phyloP scores from a whole-genome alignment of 371 early-diverging fungal genomes.

The Dichotomocladium elegans region DNA sequence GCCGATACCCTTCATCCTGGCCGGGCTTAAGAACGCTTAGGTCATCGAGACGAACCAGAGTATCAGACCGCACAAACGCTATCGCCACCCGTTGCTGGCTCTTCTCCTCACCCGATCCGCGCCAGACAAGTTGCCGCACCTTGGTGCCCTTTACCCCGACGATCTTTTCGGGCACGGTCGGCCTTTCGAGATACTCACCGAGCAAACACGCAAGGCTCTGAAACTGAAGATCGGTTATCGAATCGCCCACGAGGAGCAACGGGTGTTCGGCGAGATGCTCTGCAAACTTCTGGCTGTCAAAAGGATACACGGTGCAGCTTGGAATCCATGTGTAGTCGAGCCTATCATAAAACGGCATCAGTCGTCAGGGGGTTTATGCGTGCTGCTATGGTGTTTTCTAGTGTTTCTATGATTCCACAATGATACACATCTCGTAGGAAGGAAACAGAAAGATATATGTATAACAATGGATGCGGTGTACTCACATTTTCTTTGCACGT shows the following conservation, averaged over 20 bases:
- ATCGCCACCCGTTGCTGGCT: too few relatives aligned
- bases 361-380: too few relatives aligned
- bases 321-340: slow-evolving; percentile 30
- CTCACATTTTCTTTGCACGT: slow-evolving; percentile 33
- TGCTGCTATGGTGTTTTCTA: too few relatives aligned
- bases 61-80: slow-evolving; percentile 33
- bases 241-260: slow-evolving; percentile 34
- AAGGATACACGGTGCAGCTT: slow-evolving; percentile 18
- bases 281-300: slow-evolving; percentile 20
- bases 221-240: slow-evolving; percentile 37
- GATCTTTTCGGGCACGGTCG: slow-evolving; percentile 9
- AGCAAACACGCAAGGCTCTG: slow-evolving; percentile 31
- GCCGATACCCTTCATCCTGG: slow-evolving; percentile 27
- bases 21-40: slow-evolving; percentile 26
- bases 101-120: too few relatives aligned
- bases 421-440: background rate
- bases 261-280: slow-evolving; percentile 29
- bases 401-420: background rate
- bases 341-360: too few relatives aligned
- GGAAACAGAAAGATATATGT: background rate
- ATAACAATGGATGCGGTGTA: background rate
- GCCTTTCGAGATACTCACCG: slow-evolving; percentile 14
- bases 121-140: too few relatives aligned
- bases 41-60: slow-evolving; percentile 32
- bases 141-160: too few relatives aligned